Evolutionary conservation across 805 yeast species (phyloP), one percentile per base, ranked within the genome.

Genomic region (Kazachstania viticola): DNA sequence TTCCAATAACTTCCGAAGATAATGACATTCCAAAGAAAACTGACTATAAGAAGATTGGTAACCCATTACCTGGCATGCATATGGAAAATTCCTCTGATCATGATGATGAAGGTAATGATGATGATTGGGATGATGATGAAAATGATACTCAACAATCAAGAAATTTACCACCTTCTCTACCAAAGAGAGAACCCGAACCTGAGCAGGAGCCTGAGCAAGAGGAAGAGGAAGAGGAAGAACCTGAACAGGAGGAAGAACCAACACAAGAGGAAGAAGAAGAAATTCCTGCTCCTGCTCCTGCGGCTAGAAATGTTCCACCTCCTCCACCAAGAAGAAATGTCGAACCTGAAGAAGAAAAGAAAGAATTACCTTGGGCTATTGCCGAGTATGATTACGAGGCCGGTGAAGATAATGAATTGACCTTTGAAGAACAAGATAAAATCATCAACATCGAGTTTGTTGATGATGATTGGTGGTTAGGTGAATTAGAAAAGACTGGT

Each of bases 391-490:
- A 79, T 38, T 87, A 88, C 54, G 94, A 79, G 31, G 95, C 94
- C 21, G 78, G 78, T 17, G 98, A 91, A 59, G 94, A 79, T 41
- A 91, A 87, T 50, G 98, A 91, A 60, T 65, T 91, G 37, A 69
- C 74, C 3, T 91, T 91, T 56, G 69, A 64, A 16, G 95, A 83
- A 51, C 93, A 88, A 32, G 97, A 84, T 44, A 48, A 66, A 37
- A 84, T 91, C 40, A 63, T 73, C 14, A 80, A 84, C 37, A 79
- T 91, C 40, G 94, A 85, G 45, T 80, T 82, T 55, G 79, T 82
- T 13, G 94, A 85, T 46, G 95, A 83, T 28, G 95, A 83, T 53
- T 91, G 98, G 98, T 91, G 97, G 97, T 66, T 79, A 33, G 98
- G 98, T 31, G 75, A 72, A 39, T 67, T 77, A 45, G 67, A 58